Conservation (phyloP, 2,329 filamentous ascomycete species). For the Epichloe hybrida region DNA sequence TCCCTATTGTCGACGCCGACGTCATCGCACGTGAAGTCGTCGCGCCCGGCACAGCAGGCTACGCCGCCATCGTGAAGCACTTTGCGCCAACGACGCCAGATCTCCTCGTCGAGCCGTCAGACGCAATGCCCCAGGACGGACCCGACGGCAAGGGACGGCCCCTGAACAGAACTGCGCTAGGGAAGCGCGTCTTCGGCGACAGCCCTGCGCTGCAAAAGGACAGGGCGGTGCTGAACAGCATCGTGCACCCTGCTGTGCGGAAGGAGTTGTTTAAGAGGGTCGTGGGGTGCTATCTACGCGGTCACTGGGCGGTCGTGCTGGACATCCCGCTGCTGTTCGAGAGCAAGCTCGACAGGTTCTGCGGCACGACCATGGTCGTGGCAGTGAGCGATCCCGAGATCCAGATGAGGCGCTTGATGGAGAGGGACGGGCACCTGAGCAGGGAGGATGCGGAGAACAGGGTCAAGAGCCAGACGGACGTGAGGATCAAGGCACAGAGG, state of each 20-base stretch:
- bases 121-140: slow-evolving; percentile 39
- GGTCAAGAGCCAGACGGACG: slow-evolving; percentile 75
- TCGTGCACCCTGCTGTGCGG: slow-evolving; percentile 85
- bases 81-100: slow-evolving; percentile 78
- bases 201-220: slow-evolving; percentile 57
- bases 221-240: slow-evolving; percentile 66
- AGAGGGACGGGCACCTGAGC: slow-evolving; percentile 63
- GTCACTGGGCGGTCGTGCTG: slow-evolving; percentile 78
- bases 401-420: slow-evolving; percentile 68
- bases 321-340: slow-evolving; percentile 92
- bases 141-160: slow-evolving; percentile 52
- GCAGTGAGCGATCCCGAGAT: slow-evolving; percentile 65
- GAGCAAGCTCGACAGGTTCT: slow-evolving; percentile 70
- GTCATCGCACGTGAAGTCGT: slow-evolving; percentile 85
- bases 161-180: slow-evolving; percentile 76
- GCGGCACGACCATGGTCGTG: slow-evolving; percentile 76
- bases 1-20: slow-evolving; percentile 92
- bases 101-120: slow-evolving; percentile 52
- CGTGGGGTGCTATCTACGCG: slow-evolving; percentile 56
- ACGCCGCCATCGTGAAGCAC: slow-evolving; percentile 66
- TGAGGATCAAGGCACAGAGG: slow-evolving; percentile 67
- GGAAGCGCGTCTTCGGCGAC: slow-evolving; percentile 73
- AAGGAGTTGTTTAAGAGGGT: slow-evolving; percentile 67
- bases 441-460: slow-evolving; percentile 80
- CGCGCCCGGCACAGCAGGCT: slow-evolving; percentile 77